phyloP scores from a whole-genome alignment of 148 eudicot species.

The Chenopodium berlandieri region DNA sequence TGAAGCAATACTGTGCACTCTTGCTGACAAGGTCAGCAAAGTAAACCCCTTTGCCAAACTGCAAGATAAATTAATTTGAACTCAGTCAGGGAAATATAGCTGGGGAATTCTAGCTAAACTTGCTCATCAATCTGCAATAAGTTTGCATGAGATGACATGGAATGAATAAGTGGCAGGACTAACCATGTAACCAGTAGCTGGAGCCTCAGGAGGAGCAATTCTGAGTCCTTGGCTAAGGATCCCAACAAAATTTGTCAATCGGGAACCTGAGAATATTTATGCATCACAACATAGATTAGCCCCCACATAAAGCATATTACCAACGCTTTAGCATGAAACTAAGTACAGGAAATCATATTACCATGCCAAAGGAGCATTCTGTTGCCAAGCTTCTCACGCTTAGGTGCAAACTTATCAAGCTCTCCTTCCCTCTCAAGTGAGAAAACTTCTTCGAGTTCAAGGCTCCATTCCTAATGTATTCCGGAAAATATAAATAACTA shows the following conservation, averaged over 20 bases:
- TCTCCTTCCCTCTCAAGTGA: constrained; percentile 87
- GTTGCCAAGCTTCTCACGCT: constrained; percentile 80
- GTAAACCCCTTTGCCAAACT: constrained; percentile 98
- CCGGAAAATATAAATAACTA: background rate
- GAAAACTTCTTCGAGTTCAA: constrained; percentile 93
- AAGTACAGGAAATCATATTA: constrained; percentile 28
- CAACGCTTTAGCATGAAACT: background rate
- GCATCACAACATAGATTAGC: constrained; percentile 2
- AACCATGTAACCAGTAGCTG: constrained; percentile 98
- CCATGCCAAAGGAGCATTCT: constrained; percentile 99
- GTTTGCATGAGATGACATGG: background rate
- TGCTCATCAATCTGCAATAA: background rate
- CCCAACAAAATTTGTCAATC: constrained; percentile 95
- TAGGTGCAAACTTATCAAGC: constrained; percentile 69
- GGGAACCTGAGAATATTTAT: constrained; percentile 62
- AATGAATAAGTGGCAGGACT: constrained; percentile 15
- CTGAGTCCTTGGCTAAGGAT: constrained; percentile 96
- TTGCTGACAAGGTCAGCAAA: constrained; percentile 99
- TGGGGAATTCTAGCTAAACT: background rate
- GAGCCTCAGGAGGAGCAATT: constrained; percentile 99
- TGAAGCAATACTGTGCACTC: constrained; percentile 97
- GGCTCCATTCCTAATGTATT: constrained; percentile 66
- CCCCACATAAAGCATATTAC: background rate
- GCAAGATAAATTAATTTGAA: constrained; percentile 21
- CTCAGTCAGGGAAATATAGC: background rate